Percentiles rank a stretch among this genome's conserved stretches.
Conservation (phyloP, 2,329 filamentous ascomycete species). For the Ophiostoma australiae region DNA sequence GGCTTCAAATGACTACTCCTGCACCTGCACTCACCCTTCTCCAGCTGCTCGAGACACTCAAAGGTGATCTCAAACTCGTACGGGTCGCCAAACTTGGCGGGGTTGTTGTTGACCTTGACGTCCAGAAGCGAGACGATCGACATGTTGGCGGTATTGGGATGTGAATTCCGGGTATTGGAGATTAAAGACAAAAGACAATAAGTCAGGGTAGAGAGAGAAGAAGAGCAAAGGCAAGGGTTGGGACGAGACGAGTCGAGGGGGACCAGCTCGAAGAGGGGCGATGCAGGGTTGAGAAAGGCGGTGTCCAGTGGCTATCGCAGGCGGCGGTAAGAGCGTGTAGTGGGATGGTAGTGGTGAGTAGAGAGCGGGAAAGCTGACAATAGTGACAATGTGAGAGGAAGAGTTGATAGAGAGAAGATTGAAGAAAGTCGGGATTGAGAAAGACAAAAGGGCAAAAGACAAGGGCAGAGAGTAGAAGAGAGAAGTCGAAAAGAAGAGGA, state of each 20-base stretch:
- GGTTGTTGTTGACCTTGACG: conserved; percentile 95
- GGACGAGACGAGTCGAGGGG: neutral
- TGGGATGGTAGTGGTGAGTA: neutral
- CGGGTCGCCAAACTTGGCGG: conserved; percentile 83
- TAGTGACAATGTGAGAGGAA: neutral
- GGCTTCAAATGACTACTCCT: neutral
- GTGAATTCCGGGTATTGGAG: neutral
- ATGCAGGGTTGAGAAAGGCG: conserved; percentile 1
- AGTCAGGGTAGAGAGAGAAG: neutral
- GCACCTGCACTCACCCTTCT: conserved; percentile 63
- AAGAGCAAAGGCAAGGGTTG: neutral
- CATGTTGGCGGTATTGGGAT: conserved; percentile 52
- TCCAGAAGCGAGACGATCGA: conserved; percentile 94
- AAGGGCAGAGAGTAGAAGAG: neutral
- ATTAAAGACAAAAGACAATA: too few species aligned
- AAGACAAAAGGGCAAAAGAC: neutral
- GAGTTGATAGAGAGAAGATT: neutral
- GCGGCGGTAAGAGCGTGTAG: neutral
- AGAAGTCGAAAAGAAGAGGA: neutral
- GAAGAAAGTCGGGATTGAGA: neutral
- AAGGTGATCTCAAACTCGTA: conserved; percentile 99
- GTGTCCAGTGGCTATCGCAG: neutral
- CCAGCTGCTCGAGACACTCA: conserved; percentile 88
- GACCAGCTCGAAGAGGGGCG: conserved; percentile 4
- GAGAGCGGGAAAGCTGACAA: neutral